A percentile compares a stretch with the other conserved stretches of the same genome.
Evolutionary conservation across 306 rosid genomes (phyloP).

Genomic region (Rubus parviflorus): DNA sequence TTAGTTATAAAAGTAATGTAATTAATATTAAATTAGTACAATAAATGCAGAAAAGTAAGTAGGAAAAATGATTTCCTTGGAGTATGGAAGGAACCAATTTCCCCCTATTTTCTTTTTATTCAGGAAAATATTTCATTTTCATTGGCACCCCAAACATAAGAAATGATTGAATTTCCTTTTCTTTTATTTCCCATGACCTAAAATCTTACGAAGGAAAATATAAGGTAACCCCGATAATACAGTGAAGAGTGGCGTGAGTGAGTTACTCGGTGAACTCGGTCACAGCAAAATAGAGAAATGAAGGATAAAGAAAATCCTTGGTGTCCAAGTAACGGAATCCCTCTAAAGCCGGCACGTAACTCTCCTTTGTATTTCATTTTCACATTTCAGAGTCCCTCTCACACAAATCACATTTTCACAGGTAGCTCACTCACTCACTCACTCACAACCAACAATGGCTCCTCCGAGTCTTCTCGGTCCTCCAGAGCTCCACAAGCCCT

Average conservation of each 20-base stretch:
- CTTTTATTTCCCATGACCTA: no score
- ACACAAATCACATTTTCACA: not conserved
- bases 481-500: conserved; percentile 41
- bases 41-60: no score
- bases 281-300: not conserved
- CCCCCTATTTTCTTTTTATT: no score
- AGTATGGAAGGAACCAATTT: no score
- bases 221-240: not conserved
- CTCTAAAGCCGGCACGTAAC: not conserved
- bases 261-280: not conserved
- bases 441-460: conserved; percentile 31
- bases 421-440: not conserved
- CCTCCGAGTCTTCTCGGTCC: conserved; percentile 58
- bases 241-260: not conserved
- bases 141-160: no score
- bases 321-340: not conserved
- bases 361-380: no score
- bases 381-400: not conserved
- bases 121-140: no score
- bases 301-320: not conserved
- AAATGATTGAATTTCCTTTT: no score
- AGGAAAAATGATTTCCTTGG: no score
- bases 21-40: no score
- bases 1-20: no score
- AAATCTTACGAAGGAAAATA: no score